Evolutionary conservation across 2,329 filamentous ascomycete species (phyloP), one percentile per base, ranked within the genome.

Genomic region (Neonectria punicea): DNA sequence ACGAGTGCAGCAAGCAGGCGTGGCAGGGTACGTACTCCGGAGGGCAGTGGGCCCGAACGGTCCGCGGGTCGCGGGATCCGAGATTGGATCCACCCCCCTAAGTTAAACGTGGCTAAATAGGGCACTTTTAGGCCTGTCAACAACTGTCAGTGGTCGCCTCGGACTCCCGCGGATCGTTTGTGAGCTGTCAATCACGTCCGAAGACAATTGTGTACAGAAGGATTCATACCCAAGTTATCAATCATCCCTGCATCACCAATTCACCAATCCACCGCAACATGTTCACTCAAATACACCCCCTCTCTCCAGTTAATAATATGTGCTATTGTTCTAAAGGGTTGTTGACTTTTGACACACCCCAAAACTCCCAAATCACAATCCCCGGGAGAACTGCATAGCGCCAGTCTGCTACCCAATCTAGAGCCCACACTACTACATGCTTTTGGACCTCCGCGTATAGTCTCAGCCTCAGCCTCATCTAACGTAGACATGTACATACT

Each of bases 291-390:
- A 20, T 18, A 43, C 8, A 18, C n/a, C 8, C 39, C n/a, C 36
- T 41, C 56, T 60, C 60, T 46, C 6, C 61, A 53, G 47, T 51
- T 30, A 25, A 25, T 58, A 60, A 60, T 53, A 57, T 58, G 59
- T 58, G 53, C 61, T 67, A 56, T 58, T 72, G 63, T 67, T 74
- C 70, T 74, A 74, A 66, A 67, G 57, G 63, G 65, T 63, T 60
- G 62, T 70, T 63, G 56, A 70, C 70, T 72, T 74, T 73, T 56
- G 56, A 57, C 65, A 67, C 68, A 57, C 67, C 68, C 71, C 66
- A 73, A 69, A 74, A 74, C 69, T 72, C 72, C 72, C 69, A 68
- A 61, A 62, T 54, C 41, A 46, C 50, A 25, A 67, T 64, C 53
- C 43, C 58, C 53, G 50, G 61, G 57, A 62, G 57, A 66, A 63